phyloP scores from a whole-genome alignment of 2,329 filamentous ascomycete genomes.

The Scolecobasidium constrictum region DNA sequence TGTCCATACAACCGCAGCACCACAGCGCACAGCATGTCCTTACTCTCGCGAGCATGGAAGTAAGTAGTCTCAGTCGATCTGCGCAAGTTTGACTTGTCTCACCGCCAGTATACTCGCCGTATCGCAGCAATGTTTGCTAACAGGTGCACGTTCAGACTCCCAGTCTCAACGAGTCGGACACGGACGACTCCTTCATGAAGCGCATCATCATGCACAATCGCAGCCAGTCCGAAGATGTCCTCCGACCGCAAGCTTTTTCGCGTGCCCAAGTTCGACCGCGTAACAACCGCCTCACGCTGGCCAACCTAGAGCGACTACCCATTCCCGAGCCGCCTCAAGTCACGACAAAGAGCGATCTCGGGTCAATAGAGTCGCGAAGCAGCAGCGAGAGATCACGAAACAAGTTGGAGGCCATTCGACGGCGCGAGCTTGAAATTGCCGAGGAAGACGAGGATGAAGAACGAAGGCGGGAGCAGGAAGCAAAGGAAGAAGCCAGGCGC shows the following conservation, averaged over 20 bases:
- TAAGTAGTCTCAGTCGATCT: too few relatives aligned
- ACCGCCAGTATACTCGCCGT: too few relatives aligned
- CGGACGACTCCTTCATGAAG: not conserved
- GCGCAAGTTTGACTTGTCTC: too few relatives aligned
- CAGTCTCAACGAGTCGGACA: slow-evolving; percentile 1
- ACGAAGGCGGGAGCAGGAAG: too few relatives aligned
- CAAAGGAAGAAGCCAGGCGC: too few relatives aligned
- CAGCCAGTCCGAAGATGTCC: not conserved
- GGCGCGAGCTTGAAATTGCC: not conserved
- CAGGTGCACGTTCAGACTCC: too few relatives aligned
- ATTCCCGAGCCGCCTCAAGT: not conserved
- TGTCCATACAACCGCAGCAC: too few relatives aligned
- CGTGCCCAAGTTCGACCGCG: not conserved
- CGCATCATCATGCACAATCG: not conserved
- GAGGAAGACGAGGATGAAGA: not conserved
- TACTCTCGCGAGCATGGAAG: too few relatives aligned
- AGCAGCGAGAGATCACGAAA: not conserved
- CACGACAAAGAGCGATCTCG: not conserved
- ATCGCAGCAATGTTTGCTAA: too few relatives aligned
- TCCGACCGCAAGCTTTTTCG: not conserved
- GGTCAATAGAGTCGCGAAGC: not conserved
- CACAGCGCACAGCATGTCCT: too few relatives aligned
- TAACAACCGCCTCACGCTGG: not conserved
- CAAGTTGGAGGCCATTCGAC: not conserved
- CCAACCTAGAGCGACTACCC: not conserved